Percentiles rank a stretch among this genome's conserved stretches.
Conservation (phyloP, 805 yeast genomes). For the Priceomyces castillae region DNA sequence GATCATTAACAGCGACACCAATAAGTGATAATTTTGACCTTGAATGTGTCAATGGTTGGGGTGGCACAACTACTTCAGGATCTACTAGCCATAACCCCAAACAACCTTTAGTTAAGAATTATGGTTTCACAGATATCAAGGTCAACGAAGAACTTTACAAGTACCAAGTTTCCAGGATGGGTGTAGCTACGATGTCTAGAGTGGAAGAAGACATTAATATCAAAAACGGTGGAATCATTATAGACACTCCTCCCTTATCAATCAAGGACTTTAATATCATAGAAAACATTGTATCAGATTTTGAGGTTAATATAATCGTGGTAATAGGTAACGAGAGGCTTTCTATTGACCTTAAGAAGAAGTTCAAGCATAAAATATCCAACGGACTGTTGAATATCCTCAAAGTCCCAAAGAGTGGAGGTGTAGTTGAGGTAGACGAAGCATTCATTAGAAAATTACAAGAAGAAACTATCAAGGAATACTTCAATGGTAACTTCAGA, state of each 20-base stretch:
- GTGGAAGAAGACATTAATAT: slow-evolving; percentile 47
- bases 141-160: slow-evolving; percentile 60
- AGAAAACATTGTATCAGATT: slow-evolving; percentile 56
- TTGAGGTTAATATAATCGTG: slow-evolving; percentile 57
- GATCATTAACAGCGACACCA: slow-evolving; percentile 80
- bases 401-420: slow-evolving; percentile 69
- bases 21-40: slow-evolving; percentile 78
- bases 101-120: slow-evolving; percentile 82
- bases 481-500: slow-evolving; percentile 76
- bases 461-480: slow-evolving; percentile 75
- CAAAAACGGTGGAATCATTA: slow-evolving; percentile 54
- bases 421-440: slow-evolving; percentile 74
- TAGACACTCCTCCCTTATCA: slow-evolving; percentile 70
- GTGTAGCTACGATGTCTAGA: slow-evolving; percentile 47
- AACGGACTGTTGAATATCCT: slow-evolving; percentile 42
- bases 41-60: slow-evolving; percentile 70
- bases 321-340: slow-evolving; percentile 78
- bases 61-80: slow-evolving; percentile 68
- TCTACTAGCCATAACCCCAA: slow-evolving; percentile 77
- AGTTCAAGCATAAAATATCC: slow-evolving; percentile 35
- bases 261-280: slow-evolving; percentile 51
- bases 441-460: slow-evolving; percentile 67
- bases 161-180: slow-evolving; percentile 46
- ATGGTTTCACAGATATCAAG: slow-evolving; percentile 60
- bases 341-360: slow-evolving; percentile 58